Percentiles rank a stretch among this genome's conserved stretches.
phyloP scores from a whole-genome alignment of 306 rosid species.

The Gynostemma pentaphyllum region DNA sequence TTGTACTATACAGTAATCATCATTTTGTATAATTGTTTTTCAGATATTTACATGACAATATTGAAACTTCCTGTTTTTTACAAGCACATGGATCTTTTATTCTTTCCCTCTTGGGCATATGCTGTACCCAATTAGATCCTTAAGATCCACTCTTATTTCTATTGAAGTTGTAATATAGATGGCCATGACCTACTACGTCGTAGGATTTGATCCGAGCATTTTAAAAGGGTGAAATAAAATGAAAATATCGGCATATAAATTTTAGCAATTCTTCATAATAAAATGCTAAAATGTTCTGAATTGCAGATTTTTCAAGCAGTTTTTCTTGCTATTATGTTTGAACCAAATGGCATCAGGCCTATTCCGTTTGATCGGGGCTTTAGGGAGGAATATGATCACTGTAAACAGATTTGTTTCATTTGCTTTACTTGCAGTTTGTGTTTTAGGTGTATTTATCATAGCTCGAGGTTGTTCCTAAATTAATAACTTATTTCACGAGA shows the following conservation, averaged over 20 bases:
- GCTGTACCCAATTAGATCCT: conserved; percentile 20
- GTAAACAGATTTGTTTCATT: conserved; percentile 20
- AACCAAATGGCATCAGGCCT: conserved; percentile 24
- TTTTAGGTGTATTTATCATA: conserved; percentile 15
- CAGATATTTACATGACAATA: conserved; percentile 26
- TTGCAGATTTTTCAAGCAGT: conserved; percentile 32
- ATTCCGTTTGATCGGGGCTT: conserved; percentile 12
- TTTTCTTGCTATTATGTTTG: conserved; percentile 22
- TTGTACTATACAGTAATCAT: conserved; percentile 14
- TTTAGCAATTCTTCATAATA: not conserved
- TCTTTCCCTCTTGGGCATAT: conserved; percentile 26
- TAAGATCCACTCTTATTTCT: conserved; percentile 21
- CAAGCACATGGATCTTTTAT: conserved; percentile 28
- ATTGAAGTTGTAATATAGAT: conserved; percentile 22
- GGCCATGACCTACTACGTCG: conserved; percentile 27
- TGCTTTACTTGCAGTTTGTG: conserved; percentile 12
- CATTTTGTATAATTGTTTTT: conserved; percentile 18
- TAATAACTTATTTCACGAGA: not conserved
- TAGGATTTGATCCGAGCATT: conserved; percentile 26
- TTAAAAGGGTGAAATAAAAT: conserved; percentile 22
- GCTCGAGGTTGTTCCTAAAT: conserved; percentile 5
- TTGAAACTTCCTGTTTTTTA: conserved; percentile 29
- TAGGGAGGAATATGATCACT: conserved; percentile 16
- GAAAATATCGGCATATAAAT: not conserved
- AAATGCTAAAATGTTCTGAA: not conserved